Evolutionary conservation across 192 early-diverging fungal genomes (phyloP).

Genomic region (Coemansia sp.): DNA sequence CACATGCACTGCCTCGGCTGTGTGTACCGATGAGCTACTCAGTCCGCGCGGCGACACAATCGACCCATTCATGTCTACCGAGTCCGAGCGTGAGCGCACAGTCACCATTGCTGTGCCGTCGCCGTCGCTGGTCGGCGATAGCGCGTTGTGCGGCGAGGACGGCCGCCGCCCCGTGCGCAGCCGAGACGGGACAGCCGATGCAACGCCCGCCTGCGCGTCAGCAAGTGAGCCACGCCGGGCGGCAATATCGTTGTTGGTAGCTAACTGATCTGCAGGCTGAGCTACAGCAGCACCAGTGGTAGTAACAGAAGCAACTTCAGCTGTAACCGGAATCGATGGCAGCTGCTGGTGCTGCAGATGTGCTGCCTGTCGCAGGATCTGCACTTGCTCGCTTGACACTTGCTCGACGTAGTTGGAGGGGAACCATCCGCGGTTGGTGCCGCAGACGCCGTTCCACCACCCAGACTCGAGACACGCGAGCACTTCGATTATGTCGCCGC

Average conservation of each 20-base stretch:
- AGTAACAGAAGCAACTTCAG: background rate
- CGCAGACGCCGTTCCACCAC: slow-evolving; percentile 95
- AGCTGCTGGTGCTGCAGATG: slow-evolving; percentile 14
- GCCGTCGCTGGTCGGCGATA: background rate
- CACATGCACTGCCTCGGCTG: slow-evolving; percentile 20
- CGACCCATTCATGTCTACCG: slow-evolving; percentile 16
- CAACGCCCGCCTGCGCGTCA: slow-evolving; percentile 53
- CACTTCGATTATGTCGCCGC: slow-evolving; percentile 89
- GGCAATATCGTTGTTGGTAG: slow-evolving; percentile 13
- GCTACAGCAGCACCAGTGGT: slow-evolving; percentile 17
- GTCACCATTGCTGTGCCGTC: slow-evolving; percentile 5
- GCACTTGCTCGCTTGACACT: slow-evolving; percentile 57
- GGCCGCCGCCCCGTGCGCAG: slow-evolving; percentile 47
- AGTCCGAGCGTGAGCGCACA: slow-evolving; percentile 21
- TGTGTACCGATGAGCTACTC: background rate
- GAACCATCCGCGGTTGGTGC: slow-evolving; percentile 83
- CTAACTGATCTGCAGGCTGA: slow-evolving; percentile 14
- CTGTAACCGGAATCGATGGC: background rate
- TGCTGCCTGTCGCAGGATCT: slow-evolving; percentile 43
- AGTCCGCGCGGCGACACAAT: slow-evolving; percentile 19
- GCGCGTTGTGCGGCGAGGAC: slow-evolving; percentile 32
- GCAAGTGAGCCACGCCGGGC: slow-evolving; percentile 55
- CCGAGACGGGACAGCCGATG: slow-evolving; percentile 56
- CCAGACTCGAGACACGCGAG: slow-evolving; percentile 85
- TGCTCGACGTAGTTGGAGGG: slow-evolving; percentile 81